phyloP scores from a whole-genome alignment of 129 eudicot genomes.

The Deinandra increscens region DNA sequence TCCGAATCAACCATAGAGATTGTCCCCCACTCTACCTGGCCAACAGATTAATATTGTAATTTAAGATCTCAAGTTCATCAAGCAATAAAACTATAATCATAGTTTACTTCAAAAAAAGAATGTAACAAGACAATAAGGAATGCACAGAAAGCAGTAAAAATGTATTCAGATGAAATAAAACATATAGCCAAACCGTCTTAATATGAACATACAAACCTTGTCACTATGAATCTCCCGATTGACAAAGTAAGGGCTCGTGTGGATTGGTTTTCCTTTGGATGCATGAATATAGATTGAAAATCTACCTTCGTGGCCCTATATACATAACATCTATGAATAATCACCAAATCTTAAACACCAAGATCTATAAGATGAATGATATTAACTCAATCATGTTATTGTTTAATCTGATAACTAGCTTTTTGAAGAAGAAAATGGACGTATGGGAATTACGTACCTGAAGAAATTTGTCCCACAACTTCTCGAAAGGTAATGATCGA shows the following conservation, averaged over 20 bases:
- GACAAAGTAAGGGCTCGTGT: conserved; percentile 78
- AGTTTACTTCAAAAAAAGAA: background rate
- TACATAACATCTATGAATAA: background rate
- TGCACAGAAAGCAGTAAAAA: background rate
- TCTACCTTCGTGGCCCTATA: conserved; percentile 90
- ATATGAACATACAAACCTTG: conserved; percentile 43
- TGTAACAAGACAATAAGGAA: background rate
- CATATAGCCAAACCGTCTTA: background rate
- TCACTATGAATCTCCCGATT: conserved; percentile 82
- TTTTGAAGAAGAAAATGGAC: no score
- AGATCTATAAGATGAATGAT: background rate
- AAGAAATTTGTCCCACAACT: conserved; percentile 89
- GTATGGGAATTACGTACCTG: conserved; percentile 41
- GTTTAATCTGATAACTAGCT: no score
- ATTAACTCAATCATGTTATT: background rate
- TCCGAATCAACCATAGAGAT: conserved; percentile 97
- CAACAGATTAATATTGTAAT: conserved; percentile 5
- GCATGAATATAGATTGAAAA: conserved; percentile 90
- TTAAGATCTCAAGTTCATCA: conserved; percentile 8
- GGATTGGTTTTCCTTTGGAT: conserved; percentile 70
- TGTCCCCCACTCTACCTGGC: conserved; percentile 94
- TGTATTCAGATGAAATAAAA: background rate
- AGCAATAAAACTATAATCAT: background rate
- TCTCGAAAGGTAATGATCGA: conserved; percentile 84
- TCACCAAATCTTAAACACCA: background rate